Evolutionary conservation across 352 stramenopile species (phyloP).

Genomic region (Saprolegnia parasitica): DNA sequence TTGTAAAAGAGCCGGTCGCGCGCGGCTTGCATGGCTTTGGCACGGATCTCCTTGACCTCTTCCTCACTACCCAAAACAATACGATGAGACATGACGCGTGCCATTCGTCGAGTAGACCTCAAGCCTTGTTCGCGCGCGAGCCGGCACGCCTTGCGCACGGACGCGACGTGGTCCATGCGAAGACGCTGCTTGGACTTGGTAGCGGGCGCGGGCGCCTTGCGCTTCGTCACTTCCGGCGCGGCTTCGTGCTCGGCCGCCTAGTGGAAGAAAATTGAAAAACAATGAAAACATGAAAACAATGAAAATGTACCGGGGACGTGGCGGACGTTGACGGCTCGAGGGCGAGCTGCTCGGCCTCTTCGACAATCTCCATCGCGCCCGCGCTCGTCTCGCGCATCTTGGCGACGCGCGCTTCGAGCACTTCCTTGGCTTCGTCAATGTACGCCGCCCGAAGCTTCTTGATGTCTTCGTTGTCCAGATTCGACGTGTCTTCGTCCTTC

Average conservation of each 20-base stretch:
- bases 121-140: conserved; percentile 69
- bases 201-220: neutral
- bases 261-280: neutral
- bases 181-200: conserved; percentile 72
- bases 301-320: neutral
- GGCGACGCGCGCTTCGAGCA: conserved; percentile 76
- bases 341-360: conserved; percentile 62
- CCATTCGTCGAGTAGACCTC: no score
- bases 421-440: conserved; percentile 85
- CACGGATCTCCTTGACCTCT: conserved; percentile 62
- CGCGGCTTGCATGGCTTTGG: conserved; percentile 67
- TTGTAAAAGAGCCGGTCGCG: conserved; percentile 71
- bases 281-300: neutral
- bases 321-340: neutral
- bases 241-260: neutral
- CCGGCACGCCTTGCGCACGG: conserved; percentile 72
- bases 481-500: conserved; percentile 79
- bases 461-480: conserved; percentile 78
- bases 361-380: conserved; percentile 62
- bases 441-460: conserved; percentile 86
- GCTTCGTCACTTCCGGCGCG: neutral
- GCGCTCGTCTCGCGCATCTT: conserved; percentile 73
- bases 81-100: no score
- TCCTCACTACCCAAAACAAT: conserved; percentile 62
- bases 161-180: conserved; percentile 82